Evolutionary conservation across 78 protist species (phyloP), one percentile per base, ranked within the genome.

Genomic region (slime mould (Dictyostelium discoideum)): DNA sequence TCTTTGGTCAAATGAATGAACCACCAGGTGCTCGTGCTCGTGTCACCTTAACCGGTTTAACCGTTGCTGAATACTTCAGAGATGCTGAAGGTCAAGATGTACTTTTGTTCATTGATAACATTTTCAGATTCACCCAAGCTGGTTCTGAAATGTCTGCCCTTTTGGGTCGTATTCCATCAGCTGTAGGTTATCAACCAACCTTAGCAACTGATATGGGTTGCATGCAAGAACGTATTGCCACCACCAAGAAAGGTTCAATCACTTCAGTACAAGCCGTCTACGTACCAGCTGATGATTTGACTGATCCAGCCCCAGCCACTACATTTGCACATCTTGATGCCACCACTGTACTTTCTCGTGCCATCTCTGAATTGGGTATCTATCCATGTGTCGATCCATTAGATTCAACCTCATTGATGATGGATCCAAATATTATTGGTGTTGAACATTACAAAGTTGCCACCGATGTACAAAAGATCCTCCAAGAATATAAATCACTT

Each of bases 1-100:
- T 99, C 82, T 99, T 98, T 98, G 99, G 99, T 18, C 99, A 99
- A 98, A 99, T 99, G 99, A 99, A 99, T 98, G 99, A 99, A 97
- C 99, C 99, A 83, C 99, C 99, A 2, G 99, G 99, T 85, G 99
- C 99, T 84, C 98, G 99, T 82, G 99, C 99, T 86, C 99, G 99
- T 88, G 99, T 99, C 72, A 99, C 99, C 86, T 97, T 98, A 40
- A 98, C 99, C 24, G 99, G 99, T 83, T 97, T 99, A 65, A 98
- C 99, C 42, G 97, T 98, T 20, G 99, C 99, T 95, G 99, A 99
- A 97, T 99, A 98, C 93, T 99, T 99, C 99, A 99, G 99, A 93
- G 99, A 99, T 94, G 98, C 65, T 82, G 98, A 97, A 85, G 99
- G 99, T 46, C 99, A 98, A 97, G 99, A 99, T 77, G 99, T 99